These are phyloP conservation scores for Parafenestella ontariensis DNA, from an alignment of 2,329 filamentous ascomycete genomes.

Conservation along the genomic window DNA sequence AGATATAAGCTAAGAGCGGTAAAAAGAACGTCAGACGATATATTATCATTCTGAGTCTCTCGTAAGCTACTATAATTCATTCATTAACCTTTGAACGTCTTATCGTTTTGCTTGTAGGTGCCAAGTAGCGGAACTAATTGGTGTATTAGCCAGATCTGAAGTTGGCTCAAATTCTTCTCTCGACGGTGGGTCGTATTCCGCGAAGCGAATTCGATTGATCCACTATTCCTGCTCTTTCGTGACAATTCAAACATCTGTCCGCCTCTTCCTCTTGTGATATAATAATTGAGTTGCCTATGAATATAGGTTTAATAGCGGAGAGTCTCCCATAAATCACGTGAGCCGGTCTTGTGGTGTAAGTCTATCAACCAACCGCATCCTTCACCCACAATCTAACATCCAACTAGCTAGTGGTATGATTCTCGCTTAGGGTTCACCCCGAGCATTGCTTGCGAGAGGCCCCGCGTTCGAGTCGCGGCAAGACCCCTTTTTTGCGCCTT, in stretches of 20 bases:
- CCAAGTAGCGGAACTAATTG: too few relatives aligned
- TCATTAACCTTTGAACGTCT: too few relatives aligned
- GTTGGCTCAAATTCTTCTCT: neutral
- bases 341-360: constrained; percentile 18
- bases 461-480: constrained; percentile 28
- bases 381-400: constrained; percentile 1
- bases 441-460: constrained; percentile 24
- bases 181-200: neutral
- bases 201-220: neutral
- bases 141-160: neutral
- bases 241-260: neutral
- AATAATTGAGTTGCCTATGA: too few relatives aligned
- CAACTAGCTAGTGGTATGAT: constrained; percentile 22
- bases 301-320: too few relatives aligned
- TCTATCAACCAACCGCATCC: neutral
- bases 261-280: too few relatives aligned
- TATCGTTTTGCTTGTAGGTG: too few relatives aligned
- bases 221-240: neutral
- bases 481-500: constrained; percentile 16
- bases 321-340: constrained; percentile 12
- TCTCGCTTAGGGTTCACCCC: constrained; percentile 16
- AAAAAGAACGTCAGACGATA: too few relatives aligned
- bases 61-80: too few relatives aligned
- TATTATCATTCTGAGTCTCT: too few relatives aligned
- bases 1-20: too few relatives aligned